Evolutionary conservation across 1,284 basidiomycete species (phyloP).

Genomic region (Leccinum huronense): DNA sequence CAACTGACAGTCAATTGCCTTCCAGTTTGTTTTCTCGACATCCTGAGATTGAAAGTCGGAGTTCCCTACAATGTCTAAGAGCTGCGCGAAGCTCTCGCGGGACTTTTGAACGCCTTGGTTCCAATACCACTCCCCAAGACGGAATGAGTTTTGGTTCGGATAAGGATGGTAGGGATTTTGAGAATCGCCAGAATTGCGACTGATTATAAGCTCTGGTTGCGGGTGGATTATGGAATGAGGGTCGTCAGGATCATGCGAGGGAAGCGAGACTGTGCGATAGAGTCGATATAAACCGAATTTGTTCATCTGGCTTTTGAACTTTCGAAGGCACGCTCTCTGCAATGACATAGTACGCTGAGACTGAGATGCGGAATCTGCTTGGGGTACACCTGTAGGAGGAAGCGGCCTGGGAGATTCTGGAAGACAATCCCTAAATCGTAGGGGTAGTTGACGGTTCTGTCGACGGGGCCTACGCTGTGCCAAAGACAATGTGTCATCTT

Average conservation of each 20-base stretch:
- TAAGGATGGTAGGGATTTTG: neutral
- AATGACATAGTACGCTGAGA: neutral
- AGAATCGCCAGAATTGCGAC: neutral
- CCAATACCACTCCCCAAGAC: neutral
- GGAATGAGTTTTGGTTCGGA: neutral
- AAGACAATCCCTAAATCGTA: neutral
- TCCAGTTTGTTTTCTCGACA: neutral
- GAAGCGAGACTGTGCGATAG: neutral
- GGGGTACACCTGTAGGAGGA: neutral
- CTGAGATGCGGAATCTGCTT: neutral
- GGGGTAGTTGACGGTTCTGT: neutral
- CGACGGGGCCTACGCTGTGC: neutral
- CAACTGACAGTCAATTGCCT: neutral
- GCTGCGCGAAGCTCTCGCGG: neutral
- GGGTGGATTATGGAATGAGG: neutral
- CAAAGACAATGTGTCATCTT: neutral
- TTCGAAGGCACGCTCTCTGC: neutral
- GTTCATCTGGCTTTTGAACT: neutral
- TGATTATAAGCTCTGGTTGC: neutral
- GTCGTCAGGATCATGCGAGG: neutral
- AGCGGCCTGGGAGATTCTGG: neutral
- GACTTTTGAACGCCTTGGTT: neutral
- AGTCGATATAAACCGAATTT: neutral
- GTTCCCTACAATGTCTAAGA: neutral
- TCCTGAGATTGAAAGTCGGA: neutral